Conservation (phyloP, 345 rosid genomes). For the Camelina laxa region DNA sequence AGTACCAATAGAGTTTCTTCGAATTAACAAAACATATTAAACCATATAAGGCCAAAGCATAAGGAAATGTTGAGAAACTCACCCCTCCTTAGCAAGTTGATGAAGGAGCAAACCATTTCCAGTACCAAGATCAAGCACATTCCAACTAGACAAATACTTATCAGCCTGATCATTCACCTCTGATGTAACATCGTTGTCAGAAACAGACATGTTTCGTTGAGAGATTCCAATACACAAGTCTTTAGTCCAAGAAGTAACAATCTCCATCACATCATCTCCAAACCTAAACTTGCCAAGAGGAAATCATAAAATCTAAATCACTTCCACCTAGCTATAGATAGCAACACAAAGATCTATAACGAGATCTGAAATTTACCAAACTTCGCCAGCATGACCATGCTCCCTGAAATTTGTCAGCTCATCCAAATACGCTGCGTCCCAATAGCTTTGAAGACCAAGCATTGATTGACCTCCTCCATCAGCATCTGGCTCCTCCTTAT, state of each 20-base stretch:
- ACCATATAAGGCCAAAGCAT: slow-evolving; percentile 44
- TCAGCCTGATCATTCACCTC: slow-evolving; percentile 58
- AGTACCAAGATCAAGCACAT: slow-evolving; percentile 95
- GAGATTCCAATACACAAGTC: slow-evolving; percentile 71
- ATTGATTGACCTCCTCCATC: slow-evolving; percentile 76
- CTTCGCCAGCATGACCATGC: slow-evolving; percentile 95
- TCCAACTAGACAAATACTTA: slow-evolving; percentile 76
- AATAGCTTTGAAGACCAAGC: slow-evolving; percentile 94
- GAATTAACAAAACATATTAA: not conserved
- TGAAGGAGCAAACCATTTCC: slow-evolving; percentile 98
- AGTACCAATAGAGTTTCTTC: not conserved
- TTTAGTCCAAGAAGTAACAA: slow-evolving; percentile 88
- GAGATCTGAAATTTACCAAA: slow-evolving; percentile 59
- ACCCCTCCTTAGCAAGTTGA: slow-evolving; percentile 96
- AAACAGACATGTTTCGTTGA: slow-evolving; percentile 52
- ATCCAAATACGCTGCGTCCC: slow-evolving; percentile 92
- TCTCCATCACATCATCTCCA: slow-evolving; percentile 94
- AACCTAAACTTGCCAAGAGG: slow-evolving; percentile 56
- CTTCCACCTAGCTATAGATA: not conserved
- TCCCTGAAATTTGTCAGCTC: slow-evolving; percentile 86
- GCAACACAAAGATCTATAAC: not conserved
- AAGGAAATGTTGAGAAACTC: slow-evolving; percentile 47
- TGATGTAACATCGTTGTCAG: slow-evolving; percentile 24
- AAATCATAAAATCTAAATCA: slow-evolving; percentile 11
- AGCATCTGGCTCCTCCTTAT: slow-evolving; percentile 87